Base-by-base conservation (phyloP, 345 rosid genomes). In the Citrus glauca region DNA sequence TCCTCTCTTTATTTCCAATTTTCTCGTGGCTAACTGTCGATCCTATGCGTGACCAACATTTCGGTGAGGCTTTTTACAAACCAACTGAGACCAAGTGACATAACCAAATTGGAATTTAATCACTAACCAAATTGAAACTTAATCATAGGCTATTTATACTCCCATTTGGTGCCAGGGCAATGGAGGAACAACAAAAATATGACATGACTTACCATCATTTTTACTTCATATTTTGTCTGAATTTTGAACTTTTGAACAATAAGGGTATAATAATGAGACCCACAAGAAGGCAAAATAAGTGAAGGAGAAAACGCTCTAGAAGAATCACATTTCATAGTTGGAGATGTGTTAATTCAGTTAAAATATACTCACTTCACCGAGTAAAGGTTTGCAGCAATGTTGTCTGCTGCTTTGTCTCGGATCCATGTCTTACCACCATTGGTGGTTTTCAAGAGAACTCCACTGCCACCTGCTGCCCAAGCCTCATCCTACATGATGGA, bases 391-490 rank as follows among this genome's bases (percentile, higher is more conserved):
- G 98, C 98, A 76, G 99, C 98, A 72, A 96, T 96, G 33, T 87
- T 92, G 69, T 93, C 99, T 48, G 99, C 99, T 78, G 98, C 98
- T 84, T 90, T 96, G 87, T 96, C 99, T 73, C 97, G 98, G 83
- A 76, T 88, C 99, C 97, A 93, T 50, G 92, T 78, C 85, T 88
- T 92, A 60, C 99, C 97, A 71, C 99, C 99, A 82, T 96, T 93
- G 57, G 83, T 92, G 56, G 98, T 92, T 89, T 92, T 92, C 81
- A 95, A 84, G 80, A 95, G 79, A 85, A 93, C 55, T 69, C 99
- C 99, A 79, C 98, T 92, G 61, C 98, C 99, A 59, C 99, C 99
- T 32, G 95, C 98, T 64, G 99, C 98, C 99, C 99, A 95, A 73
- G 99, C 99, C 89, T 95, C 99, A 66, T 92, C 97, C 98, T 93